A percentile compares a stretch with the other conserved stretches of the same genome.
Conservation (phyloP, 2,329 filamentous ascomycete species). For the Davidsoniella eucalypti region DNA sequence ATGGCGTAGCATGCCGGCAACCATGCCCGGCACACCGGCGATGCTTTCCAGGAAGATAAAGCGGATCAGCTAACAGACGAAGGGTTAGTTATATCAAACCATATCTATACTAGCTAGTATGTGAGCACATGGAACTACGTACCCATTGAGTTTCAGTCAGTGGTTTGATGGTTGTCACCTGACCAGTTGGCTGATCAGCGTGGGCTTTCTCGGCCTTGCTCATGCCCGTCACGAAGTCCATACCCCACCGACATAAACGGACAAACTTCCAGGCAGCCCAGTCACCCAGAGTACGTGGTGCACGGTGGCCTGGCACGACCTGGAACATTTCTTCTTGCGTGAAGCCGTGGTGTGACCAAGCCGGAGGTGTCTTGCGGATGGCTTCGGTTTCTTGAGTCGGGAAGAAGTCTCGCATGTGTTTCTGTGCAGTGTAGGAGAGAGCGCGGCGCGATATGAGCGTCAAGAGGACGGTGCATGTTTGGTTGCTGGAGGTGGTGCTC, state of each 20-base stretch:
- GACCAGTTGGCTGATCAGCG: conserved; percentile 38
- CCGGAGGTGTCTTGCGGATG: conserved; percentile 45
- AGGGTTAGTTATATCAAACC: not conserved
- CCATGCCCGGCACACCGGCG: conserved; percentile 92
- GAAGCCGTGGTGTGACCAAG: conserved; percentile 59
- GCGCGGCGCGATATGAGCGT: conserved; percentile 17
- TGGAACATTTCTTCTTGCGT: conserved; percentile 62
- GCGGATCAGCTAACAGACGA: conserved; percentile 40
- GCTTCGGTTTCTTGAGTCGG: conserved; percentile 42
- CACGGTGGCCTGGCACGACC: conserved; percentile 61
- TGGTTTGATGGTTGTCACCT: conserved; percentile 36
- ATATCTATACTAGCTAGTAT: not conserved
- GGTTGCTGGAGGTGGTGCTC: conserved; percentile 4
- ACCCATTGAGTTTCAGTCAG: conserved; percentile 76
- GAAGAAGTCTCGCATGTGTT: conserved; percentile 42
- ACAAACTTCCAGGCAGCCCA: conserved; percentile 63
- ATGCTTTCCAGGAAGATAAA: conserved; percentile 92
- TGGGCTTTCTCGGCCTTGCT: conserved; percentile 53
- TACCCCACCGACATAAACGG: conserved; percentile 57
- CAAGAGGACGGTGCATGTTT: too few relatives aligned
- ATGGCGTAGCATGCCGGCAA: conserved; percentile 85
- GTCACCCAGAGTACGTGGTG: conserved; percentile 58
- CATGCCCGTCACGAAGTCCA: conserved; percentile 66
- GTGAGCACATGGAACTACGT: conserved; percentile 15
- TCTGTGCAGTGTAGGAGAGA: conserved; percentile 34